Evolutionary conservation across 169 alveolate species (phyloP).

Genomic region (Cryptosporidium sp.): DNA sequence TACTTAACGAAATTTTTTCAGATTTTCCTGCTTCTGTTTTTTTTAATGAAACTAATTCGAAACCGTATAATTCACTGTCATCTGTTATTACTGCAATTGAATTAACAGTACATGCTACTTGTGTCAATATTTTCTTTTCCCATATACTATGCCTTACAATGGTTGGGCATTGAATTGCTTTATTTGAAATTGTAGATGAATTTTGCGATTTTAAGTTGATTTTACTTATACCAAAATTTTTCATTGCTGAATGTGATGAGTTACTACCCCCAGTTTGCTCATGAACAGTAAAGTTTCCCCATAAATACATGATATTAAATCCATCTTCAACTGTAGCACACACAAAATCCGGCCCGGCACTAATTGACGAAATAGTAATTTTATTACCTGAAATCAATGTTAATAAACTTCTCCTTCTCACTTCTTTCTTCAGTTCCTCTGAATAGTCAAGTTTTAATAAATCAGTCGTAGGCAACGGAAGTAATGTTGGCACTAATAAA

Average conservation of each 20-base stretch:
- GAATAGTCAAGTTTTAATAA: conserved; percentile 40
- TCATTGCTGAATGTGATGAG: conserved; percentile 23
- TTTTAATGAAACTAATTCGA: conserved; percentile 32
- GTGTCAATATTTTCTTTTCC: conserved; percentile 69
- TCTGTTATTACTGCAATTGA: conserved; percentile 75
- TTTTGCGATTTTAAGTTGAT: conserved; percentile 44
- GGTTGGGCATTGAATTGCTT: conserved; percentile 73
- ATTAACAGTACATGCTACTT: conserved; percentile 64
- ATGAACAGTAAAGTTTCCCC: conserved; percentile 66
- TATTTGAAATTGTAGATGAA: conserved; percentile 16
- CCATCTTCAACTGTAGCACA: conserved; percentile 74
- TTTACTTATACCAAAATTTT: conserved; percentile 21
- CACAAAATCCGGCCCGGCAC: conserved; percentile 75
- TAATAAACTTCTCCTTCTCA: conserved; percentile 67
- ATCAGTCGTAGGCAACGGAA: conserved; percentile 54
- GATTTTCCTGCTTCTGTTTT: conserved; percentile 73
- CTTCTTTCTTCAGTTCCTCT: conserved; percentile 54
- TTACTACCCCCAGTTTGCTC: conserved; percentile 23
- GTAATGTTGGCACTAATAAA: conserved; percentile 42
- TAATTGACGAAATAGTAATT: conserved; percentile 59
- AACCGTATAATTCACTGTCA: conserved; percentile 69
- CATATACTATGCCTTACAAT: conserved; percentile 65
- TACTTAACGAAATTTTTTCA: conserved; percentile 1
- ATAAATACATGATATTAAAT: conserved; percentile 67
- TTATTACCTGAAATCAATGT: conserved; percentile 59